Base-by-base conservation (phyloP, 1,284 basidiomycete genomes). In the Ustilago tritici region DNA sequence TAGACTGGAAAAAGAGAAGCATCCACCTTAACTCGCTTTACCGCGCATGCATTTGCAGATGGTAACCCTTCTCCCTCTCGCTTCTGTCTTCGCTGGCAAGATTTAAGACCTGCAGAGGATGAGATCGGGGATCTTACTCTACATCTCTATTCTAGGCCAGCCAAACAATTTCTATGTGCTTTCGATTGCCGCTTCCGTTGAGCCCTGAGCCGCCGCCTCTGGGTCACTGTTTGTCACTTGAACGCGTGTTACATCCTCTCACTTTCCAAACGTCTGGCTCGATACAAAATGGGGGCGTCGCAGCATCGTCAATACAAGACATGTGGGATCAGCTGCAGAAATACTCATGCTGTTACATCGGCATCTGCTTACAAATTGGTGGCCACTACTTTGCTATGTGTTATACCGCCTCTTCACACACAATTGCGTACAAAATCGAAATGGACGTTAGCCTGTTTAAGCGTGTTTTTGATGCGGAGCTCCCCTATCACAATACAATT, bases 401-500 rank as follows among this genome's bases (percentile, higher is more conserved):
- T 38, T 38, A 38, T 4, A 38, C 36, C 36, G 36, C 12, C 36
- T 10, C 8, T 14, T 38, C 1, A 11, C n/a, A 7, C 17, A 46
- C 10, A 50, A 8, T 2, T 32, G 28, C 49, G 49, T 31, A 49
- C 23, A 28, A 4, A 23, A 4, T 23, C 23, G 46, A 23, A 23
- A 19, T 10, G n/a, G 38, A 9, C 38, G 43, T 12, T 15, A 46
- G 40, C 52, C 52, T 35, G 12, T 35, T 54, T 32, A 34, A 53
- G 53, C 34, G 4, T 34, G 32, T 38, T 2, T 14, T 38, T 40
- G 31, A 61, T 61, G 59, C 52, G 50, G 59, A 61, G 59, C 58
- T 28, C 65, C 65, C 65, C 61, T 63, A 43, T 62, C 35, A n/a
- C 19, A 53, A 31, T 54, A 36, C 28, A 56, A 19, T 4, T 35